Conservation (phyloP, 2,329 filamentous ascomycete species). For the Domatiomyces catenatus region DNA sequence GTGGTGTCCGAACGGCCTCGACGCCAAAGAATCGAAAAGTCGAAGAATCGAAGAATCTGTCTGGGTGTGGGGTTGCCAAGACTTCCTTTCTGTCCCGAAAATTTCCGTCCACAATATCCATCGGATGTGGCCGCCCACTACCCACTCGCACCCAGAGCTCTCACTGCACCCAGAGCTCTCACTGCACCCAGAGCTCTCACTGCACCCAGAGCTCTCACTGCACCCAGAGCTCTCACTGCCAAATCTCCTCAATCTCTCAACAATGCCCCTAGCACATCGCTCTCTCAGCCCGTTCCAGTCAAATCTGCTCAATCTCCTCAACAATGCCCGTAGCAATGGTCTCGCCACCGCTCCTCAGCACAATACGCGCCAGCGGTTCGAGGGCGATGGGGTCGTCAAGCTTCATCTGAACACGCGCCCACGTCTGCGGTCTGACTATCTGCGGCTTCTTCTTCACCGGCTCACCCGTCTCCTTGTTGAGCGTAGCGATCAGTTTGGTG, state of each 20-base stretch:
- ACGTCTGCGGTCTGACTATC: conserved; percentile 61
- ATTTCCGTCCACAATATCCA: not conserved
- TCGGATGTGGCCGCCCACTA: too few relatives aligned
- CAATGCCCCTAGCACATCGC: conserved; percentile 67
- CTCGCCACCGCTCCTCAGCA: conserved; percentile 62
- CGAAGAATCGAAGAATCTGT: too few relatives aligned
- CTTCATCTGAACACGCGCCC: conserved; percentile 64
- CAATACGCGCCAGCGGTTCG: conserved; percentile 64
- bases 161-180: too few relatives aligned
- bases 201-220: too few relatives aligned
- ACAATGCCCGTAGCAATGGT: conserved; percentile 80
- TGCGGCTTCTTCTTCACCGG: conserved; percentile 68
- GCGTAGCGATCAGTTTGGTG: conserved; percentile 50
- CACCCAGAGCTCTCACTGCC: too few relatives aligned
- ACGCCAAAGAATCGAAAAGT: too few relatives aligned
- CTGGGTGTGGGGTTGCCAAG: not conserved
- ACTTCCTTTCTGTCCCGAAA: not conserved
- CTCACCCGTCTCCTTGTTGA: conserved; percentile 68
- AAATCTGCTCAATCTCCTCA: too few relatives aligned
- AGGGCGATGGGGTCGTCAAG: conserved; percentile 60
- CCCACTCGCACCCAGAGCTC: too few relatives aligned
- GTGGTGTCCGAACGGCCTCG: too few relatives aligned
- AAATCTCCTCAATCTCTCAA: too few relatives aligned
- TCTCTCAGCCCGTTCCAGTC: too few relatives aligned
- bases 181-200: too few relatives aligned